Base-by-base conservation (phyloP, 1,284 basidiomycete species). In the Malassezia brasiliensis region DNA sequence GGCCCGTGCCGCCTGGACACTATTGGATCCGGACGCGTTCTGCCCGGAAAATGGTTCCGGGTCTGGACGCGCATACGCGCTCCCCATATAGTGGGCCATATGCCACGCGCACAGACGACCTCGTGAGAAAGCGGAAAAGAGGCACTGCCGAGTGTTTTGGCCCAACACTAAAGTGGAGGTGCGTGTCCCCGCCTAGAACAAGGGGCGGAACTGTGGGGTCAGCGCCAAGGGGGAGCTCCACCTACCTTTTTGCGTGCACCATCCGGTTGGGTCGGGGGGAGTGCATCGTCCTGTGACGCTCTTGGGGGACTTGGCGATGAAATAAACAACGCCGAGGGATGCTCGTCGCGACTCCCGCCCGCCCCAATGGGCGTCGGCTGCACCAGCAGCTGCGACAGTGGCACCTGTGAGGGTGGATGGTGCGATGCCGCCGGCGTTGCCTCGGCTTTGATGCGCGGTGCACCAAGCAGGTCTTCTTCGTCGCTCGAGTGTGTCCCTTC, bases 291-390 rank as follows among this genome's bases (percentile, higher is more conserved):
- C 15, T 28, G 45, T 22, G 28, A 2, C 10, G 45, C 14, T 1
- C 28, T n/a, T 3, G n/a, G 35, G 8, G 34, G 37, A 22, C 25
- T 14, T 19, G 40, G 45, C 30, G 35, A 11, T 22, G 28, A 20
- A 31, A 14, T 8, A 39, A 53, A 53, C 2, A 47, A 38, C 19
- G 47, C 41, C 19, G 47, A 45, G 3, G 34, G 53, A 25, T 31
- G 37, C 32, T 50, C 52, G 36, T 53, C 52, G 20, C 22, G 46
- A n/a, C 31, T 49, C 6, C 52, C 52, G 12, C 52, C 46, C 19
- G 17, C 36, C 3, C 40, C 52, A 14, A 31, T 19, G 1, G 52
- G 52, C 12, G 52, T 53, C 38, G 52, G 52, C 28, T 38, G 31
- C 19, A 53, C 45, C 5, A 45, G 38, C 17, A 41, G 19, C 20